Evolutionary conservation across 148 eudicot genomes (phyloP), one percentile per base, ranked within the genome.

Genomic region (Vaccinium darrowii): DNA sequence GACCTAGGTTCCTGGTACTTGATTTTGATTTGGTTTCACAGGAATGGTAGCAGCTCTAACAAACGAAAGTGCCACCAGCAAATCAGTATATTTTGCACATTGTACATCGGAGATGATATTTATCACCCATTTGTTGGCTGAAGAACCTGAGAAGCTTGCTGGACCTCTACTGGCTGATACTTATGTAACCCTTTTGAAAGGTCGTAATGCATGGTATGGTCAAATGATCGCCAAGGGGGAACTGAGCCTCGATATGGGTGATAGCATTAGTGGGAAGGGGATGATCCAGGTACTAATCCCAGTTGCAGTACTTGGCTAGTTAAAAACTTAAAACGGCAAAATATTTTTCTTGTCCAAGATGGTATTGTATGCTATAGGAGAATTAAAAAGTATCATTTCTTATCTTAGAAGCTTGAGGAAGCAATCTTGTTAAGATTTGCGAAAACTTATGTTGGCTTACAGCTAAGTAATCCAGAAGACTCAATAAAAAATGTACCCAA

Each of bases 71-170:
- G 98, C 98, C 12, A 95, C 98, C 1, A 94, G 98, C 90, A 96
- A 96, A 85, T 96, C 98, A 7, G 98, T 96, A 23, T 96, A 96
- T 87, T 96, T 96, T 87, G 98, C 98, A 80, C 98, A 96, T 83
- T 96, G 98, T 84, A 96, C 98, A 86, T 96, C 98, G 19, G 98
- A 96, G 91, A 96, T 96, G 98, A 96, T 96, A 84, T 93, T 96
- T 65, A 96, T 96, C 79, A 96, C 98, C 75, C 98, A 96, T 92
- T 81, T 96, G 84, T 85, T 96, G 90, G 87, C 98, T 8, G 93
- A 96, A 90, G 98, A 94, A 82, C 98, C 98, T 7, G 98, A 96
- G 92, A 94, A 93, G 92, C 96, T 96, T 69, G 96, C 98, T 2
- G 98, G 98, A n/a, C 98, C 98, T 19, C 85, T 96, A 84, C 90